Conservation (phyloP, 148 eudicot species). For the Cornus florida region DNA sequence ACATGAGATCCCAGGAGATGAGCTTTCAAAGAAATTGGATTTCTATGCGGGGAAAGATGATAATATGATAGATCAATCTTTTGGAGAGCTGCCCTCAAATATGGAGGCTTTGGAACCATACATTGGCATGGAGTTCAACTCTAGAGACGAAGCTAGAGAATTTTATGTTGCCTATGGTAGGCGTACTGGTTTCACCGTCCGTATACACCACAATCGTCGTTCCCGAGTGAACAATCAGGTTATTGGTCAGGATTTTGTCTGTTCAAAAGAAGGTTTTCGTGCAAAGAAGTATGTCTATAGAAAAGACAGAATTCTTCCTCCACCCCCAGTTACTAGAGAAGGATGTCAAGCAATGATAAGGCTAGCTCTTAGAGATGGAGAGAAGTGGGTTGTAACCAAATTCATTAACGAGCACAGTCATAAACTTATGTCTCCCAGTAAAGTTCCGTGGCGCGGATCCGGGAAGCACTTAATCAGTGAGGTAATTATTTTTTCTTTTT, state of each 20-base stretch:
- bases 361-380: conserved; percentile 2
- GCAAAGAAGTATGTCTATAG: conserved; percentile 6
- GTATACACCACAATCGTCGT: conserved; percentile 11
- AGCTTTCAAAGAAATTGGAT: conserved; percentile 1
- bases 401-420: conserved; percentile 3
- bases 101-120: conserved; percentile 1
- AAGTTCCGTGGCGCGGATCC: conserved; percentile 8
- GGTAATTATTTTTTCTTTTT: not conserved
- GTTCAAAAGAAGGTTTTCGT: conserved; percentile 13
- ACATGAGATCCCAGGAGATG: not conserved
- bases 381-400: conserved; percentile 4
- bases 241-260: conserved; percentile 12
- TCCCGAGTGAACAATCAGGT: conserved; percentile 10
- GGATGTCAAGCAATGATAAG: conserved; percentile 14
- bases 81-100: not conserved
- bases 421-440: conserved; percentile 1
- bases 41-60: not conserved
- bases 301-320: conserved; percentile 9
- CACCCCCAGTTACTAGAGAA: conserved; percentile 9
- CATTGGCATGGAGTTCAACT: conserved; percentile 7
- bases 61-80: not conserved
- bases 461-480: conserved; percentile 7
- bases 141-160: conserved; percentile 10
- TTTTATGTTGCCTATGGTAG: conserved; percentile 8
- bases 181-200: conserved; percentile 4